Evolutionary conservation across 139 green algal genomes (phyloP), one percentile per base, ranked within the genome.

Genomic region (Chlamydomonas urium): DNA sequence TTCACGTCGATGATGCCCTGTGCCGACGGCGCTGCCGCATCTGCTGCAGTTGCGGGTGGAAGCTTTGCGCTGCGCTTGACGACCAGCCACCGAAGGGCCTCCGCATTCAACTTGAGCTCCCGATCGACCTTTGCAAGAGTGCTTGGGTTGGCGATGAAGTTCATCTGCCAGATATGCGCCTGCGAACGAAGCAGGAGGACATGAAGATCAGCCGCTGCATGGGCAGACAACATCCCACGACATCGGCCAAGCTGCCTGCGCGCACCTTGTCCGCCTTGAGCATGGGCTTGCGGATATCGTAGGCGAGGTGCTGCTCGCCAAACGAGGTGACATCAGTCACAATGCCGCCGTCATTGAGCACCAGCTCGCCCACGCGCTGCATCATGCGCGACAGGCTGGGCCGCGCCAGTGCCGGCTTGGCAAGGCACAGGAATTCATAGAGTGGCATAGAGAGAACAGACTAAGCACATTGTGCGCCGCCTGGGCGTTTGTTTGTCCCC

Each of bases 391-490:
- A 67, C 31, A 90, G 28, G 10, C 79, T 62, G 0, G 58, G 26
- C 17, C 72, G 63, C 4, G 65, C 19, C 14, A 91, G 38, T 2
- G 66, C 37, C 1, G 86, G 87, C 76, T 83, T 85, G 14, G 81
- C 81, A 32, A 96, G 47, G 67, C 80, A 89, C 24, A 96, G 86
- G 31, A 96, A 72, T 76, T 96, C 87, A 53, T 96, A 96, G 21
- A 96, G 62, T 1, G 90, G 90, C 90, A 94, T 96, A n/a, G n/a
- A n/a, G n/a, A n/a, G n/a, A n/a, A n/a, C n/a, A n/a, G n/a, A n/a
- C n/a, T n/a, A n/a, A n/a, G n/a, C n/a, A n/a, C n/a, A n/a, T n/a
- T n/a, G n/a, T n/a, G n/a, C n/a, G n/a, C n/a, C n/a, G n/a, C n/a
- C n/a, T n/a, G n/a, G n/a, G 23, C 53, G 53, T 62, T 5, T 17